Evolutionary conservation across 2,329 filamentous ascomycete species (phyloP).

Genomic region (Aspergillus ochraceus): DNA sequence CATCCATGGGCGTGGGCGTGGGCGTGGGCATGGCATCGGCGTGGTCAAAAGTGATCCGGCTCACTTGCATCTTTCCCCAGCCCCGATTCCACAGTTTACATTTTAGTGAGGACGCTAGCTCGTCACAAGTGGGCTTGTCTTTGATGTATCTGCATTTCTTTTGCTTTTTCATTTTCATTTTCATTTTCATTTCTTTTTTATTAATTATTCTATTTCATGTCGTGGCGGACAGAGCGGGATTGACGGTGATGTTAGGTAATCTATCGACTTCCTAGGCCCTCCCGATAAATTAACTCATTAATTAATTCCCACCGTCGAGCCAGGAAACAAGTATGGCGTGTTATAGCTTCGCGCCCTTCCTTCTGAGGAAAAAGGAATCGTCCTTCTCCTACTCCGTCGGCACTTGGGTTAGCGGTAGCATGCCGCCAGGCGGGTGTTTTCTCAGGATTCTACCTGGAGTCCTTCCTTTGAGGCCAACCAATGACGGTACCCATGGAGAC

Average conservation of each 20-base stretch:
- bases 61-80: conserved; percentile 18
- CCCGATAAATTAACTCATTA: not conserved
- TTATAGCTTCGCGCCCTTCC: not conserved
- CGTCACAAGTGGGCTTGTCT: conserved; percentile 2
- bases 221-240: not conserved
- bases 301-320: not conserved
- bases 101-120: conserved; percentile 16
- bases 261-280: not conserved
- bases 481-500: not conserved
- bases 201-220: no score
- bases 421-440: not conserved
- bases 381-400: not conserved
- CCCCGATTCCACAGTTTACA: conserved; percentile 14
- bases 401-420: not conserved
- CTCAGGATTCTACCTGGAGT: not conserved
- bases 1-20: conserved; percentile 8
- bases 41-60: conserved; percentile 1
- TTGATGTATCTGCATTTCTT: no score
- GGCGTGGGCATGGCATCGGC: conserved; percentile 22
- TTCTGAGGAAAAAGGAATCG: not conserved
- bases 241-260: not conserved
- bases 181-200: no score
- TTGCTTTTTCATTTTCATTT: no score
- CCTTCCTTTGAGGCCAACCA: conserved; percentile 1
- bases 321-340: no score